Evolutionary conservation across 2,329 filamentous ascomycete species (phyloP).

Genomic region (Emmonsiellopsis sp.): DNA sequence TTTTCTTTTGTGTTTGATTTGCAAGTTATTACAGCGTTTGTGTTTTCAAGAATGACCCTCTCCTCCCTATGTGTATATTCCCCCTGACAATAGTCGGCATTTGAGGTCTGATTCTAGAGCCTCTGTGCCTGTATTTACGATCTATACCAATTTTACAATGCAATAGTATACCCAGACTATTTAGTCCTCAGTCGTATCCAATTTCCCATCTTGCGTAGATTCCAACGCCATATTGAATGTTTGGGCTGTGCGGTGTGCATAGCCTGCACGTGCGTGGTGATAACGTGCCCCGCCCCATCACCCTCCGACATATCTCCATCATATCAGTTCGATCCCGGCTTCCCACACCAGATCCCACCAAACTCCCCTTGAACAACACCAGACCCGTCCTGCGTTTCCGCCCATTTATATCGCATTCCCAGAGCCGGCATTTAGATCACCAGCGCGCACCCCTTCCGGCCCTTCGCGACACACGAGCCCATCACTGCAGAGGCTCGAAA

Average conservation of each 20-base stretch:
- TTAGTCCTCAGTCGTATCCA: no score
- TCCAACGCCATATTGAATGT: no score
- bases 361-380: not conserved
- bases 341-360: not conserved
- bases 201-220: no score
- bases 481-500: not conserved
- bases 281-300: not conserved
- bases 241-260: not conserved
- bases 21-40: not conserved
- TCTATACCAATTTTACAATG: not conserved
- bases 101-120: no score
- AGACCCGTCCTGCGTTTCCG: no score
- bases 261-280: not conserved
- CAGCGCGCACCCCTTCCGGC: no score
- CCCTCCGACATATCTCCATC: not conserved
- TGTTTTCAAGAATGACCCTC: slow-evolving; percentile 3
- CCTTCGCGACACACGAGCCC: no score
- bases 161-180: no score
- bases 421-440: no score
- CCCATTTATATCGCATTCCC: no score
- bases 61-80: slow-evolving; percentile 1
- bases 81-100: not conserved
- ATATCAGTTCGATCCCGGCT: not conserved
- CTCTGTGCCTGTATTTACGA: not conserved
- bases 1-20: slow-evolving; percentile 5